phyloP scores from a whole-genome alignment of 1,139 yeast genomes.

The Nakaseomyces bracarensis region DNA sequence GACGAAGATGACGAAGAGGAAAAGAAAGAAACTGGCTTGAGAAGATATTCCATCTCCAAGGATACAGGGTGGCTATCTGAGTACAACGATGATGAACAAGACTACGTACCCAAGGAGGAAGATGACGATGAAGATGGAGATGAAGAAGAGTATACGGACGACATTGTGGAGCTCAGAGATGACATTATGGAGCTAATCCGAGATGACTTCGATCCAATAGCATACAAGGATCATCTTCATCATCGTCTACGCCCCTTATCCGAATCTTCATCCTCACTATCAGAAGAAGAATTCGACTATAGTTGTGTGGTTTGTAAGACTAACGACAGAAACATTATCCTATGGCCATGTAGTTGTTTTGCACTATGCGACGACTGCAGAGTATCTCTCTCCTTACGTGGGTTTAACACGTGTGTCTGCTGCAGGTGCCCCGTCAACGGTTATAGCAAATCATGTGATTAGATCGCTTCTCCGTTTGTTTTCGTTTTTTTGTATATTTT shows the following conservation, averaged over 20 bases:
- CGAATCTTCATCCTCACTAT: neutral
- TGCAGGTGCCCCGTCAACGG: constrained; percentile 4
- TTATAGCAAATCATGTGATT: constrained; percentile 2
- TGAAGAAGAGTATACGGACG: neutral
- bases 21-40: neutral
- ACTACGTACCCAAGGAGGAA: neutral
- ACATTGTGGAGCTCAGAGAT: neutral
- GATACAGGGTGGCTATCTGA: constrained; percentile 1
- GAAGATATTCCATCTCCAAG: constrained; percentile 1
- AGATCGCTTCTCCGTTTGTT: no score
- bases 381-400: constrained; percentile 5
- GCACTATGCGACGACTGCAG: constrained; percentile 7
- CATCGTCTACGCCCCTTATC: constrained; percentile 1
- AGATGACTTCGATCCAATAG: constrained; percentile 1
- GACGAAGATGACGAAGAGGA: neutral
- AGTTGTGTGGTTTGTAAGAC: constrained; percentile 4
- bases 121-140: neutral
- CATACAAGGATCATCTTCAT: neutral
- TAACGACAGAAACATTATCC: constrained; percentile 1
- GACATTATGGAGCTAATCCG: neutral
- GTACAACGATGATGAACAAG: constrained; percentile 2
- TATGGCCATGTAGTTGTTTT: constrained; percentile 7
- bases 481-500: no score
- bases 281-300: neutral
- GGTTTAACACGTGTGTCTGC: constrained; percentile 6